These are phyloP conservation scores for Nicotiana tomentosiformis DNA, from an alignment of 257 asterid species.

Conservation along the genomic window DNA sequence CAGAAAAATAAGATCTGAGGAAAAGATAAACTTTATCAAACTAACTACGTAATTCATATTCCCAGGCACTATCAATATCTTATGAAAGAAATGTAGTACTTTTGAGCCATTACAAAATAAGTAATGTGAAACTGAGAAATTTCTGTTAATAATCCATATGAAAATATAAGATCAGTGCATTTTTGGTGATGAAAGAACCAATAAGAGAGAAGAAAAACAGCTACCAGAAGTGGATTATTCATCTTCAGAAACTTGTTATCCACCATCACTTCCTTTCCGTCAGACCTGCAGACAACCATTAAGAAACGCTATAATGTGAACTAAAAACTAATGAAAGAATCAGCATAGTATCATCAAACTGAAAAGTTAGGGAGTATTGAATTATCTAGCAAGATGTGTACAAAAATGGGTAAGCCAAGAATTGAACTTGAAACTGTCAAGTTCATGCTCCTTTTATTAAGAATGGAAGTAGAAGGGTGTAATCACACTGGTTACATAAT, in stretches of 20 bases:
- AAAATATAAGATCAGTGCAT: neutral
- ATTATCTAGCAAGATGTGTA: neutral
- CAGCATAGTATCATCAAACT: neutral
- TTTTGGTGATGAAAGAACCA: neutral
- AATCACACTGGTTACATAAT: neutral
- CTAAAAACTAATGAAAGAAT: conserved; percentile 4
- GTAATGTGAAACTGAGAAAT: neutral
- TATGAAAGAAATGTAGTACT: neutral
- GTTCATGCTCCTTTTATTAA: neutral
- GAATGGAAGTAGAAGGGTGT: neutral
- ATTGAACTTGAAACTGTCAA: neutral
- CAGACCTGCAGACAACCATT: conserved; percentile 47
- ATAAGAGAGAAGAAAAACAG: conserved; percentile 5
- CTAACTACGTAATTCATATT: neutral
- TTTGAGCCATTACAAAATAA: neutral
- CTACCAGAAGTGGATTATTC: conserved; percentile 74
- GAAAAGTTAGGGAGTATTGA: neutral
- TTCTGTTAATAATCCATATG: neutral
- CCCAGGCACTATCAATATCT: neutral
- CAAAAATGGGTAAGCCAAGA: neutral
- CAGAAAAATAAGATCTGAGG: neutral
- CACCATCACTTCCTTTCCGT: conserved; percentile 74
- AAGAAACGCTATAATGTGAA: neutral
- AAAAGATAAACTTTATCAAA: neutral
- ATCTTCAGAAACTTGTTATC: conserved; percentile 87